Base-by-base conservation (phyloP, 2,329 filamentous ascomycete genomes). In the Pyricularia sp. region DNA sequence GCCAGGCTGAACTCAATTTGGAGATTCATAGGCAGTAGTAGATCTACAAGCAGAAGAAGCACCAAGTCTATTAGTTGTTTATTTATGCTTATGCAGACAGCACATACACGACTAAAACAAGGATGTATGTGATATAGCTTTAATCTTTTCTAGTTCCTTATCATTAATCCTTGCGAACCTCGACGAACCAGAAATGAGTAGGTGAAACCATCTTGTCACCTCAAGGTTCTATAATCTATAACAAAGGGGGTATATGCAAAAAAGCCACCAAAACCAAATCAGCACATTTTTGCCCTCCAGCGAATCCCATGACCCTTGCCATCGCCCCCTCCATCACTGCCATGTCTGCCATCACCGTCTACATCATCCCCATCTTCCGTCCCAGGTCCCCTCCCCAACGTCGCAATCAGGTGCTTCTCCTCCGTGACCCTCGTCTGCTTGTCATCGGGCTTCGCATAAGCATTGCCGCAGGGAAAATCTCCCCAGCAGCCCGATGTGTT, bases 391-490 rank as follows among this genome's bases (percentile, higher is more conserved):
- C 36, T 68, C 69, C 72, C 72, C 9, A 78, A 73, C 42, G 73
- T 76, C 72, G 77, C 78, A 70, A 80, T 72, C 28, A 81, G 72
- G 58, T 78, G 74, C 0, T 68, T 71, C 70, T 76, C 73, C 4
- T 69, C 28, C 10, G 79, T 80, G 17, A 74, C 71, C 73, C 79
- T 77, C 68, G 81, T 82, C 69, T 78, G 76, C 42, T 79, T 69
- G 70, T 82, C 81, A 68, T 82, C 77, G 30, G 76, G 73, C 14
- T 73, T 69, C 74, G 80, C 80, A 73, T 82, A 82, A 14, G 76
- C 77, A 70, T 80, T 78, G 68, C 73, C 70, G 76, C 81, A 83
- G 26, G 78, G 78, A 73, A 79, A 82, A n/a, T 11, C 66, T 10
- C 23, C 58, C 59, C 75, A 73, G 76, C 81, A 82, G 58, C 81